A percentile compares a stretch with the other conserved stretches of the same genome.
Conservation (phyloP, 2,329 filamentous ascomycete species). For the Diplocarpon rosae region DNA sequence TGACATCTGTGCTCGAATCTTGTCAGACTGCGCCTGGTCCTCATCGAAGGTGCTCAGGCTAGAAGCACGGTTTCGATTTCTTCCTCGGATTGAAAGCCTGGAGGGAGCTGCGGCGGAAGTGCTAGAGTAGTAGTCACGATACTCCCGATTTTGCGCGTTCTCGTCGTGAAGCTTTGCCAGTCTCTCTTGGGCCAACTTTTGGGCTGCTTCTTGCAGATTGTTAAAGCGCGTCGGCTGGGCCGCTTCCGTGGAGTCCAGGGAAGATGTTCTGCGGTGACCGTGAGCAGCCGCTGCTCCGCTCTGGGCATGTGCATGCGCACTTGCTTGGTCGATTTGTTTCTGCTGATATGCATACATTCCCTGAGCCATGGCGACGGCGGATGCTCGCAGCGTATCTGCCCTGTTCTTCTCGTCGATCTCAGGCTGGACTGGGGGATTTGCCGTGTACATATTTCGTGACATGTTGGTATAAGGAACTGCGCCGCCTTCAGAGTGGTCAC, state of each 20-base stretch:
- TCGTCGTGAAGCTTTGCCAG: conserved; percentile 71
- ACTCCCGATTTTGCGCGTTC: conserved; percentile 48
- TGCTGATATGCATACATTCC: conserved; percentile 70
- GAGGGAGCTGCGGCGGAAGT: conserved; percentile 42
- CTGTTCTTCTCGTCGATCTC: conserved; percentile 66
- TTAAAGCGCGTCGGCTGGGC: conserved; percentile 41
- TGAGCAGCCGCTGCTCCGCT: conserved; percentile 25
- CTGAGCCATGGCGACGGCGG: conserved; percentile 80
- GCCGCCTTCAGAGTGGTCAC: conserved; percentile 39
- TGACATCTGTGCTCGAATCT: conserved; percentile 71
- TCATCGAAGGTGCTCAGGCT: conserved; percentile 49
- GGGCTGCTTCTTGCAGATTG: conserved; percentile 75
- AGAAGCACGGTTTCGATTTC: conserved; percentile 50
- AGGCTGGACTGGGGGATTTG: conserved; percentile 57
- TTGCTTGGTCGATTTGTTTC: conserved; percentile 32
- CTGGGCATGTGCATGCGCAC: conserved; percentile 15
- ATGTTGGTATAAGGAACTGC: conserved; percentile 58
- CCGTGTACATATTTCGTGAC: conserved; percentile 65
- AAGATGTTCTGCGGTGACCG: conserved; percentile 24
- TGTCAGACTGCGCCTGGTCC: conserved; percentile 51
- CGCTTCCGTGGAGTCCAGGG: conserved; percentile 27
- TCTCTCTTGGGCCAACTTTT: conserved; percentile 74
- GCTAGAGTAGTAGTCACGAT: conserved; percentile 77
- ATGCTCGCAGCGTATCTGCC: conserved; percentile 65
- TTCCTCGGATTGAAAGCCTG: conserved; percentile 41